Conservation (phyloP, 2,329 filamentous ascomycete species). For the Balansia obtecta region DNA sequence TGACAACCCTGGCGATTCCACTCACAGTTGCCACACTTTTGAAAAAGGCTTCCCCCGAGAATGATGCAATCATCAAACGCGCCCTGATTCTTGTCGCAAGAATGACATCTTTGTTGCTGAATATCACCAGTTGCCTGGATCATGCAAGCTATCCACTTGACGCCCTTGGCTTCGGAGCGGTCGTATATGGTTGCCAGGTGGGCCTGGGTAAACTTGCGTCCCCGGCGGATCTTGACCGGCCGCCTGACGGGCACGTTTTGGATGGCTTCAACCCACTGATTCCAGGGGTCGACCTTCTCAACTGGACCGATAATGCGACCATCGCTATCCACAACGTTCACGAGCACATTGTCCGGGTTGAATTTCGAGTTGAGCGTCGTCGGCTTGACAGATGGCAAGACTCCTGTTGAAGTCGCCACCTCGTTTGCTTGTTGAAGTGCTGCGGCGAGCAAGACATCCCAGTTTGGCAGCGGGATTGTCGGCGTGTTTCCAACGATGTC, state of each 20-base stretch:
- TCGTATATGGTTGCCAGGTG: conserved; percentile 29
- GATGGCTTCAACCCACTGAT: conserved; percentile 27
- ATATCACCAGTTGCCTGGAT: conserved; percentile 36
- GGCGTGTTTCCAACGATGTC: conserved; percentile 1
- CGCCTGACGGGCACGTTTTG: conserved; percentile 25
- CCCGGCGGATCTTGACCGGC: conserved; percentile 27
- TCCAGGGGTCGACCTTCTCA: conserved; percentile 23
- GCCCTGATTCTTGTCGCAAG: conserved; percentile 29
- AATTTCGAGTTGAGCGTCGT: background rate
- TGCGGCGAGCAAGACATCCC: conserved; percentile 2
- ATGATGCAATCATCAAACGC: conserved; percentile 33
- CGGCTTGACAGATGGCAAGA: background rate
- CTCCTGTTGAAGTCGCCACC: conserved; percentile 4
- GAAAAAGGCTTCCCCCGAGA: conserved; percentile 27
- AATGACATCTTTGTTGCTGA: conserved; percentile 26
- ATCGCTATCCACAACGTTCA: conserved; percentile 24
- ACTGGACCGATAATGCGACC: conserved; percentile 27
- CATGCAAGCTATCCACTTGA: conserved; percentile 36
- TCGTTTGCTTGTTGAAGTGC: conserved; percentile 3
- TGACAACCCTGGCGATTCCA: conserved; percentile 32
- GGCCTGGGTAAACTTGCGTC: conserved; percentile 27
- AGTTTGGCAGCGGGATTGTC: background rate
- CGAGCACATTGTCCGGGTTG: conserved; percentile 12
- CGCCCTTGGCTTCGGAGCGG: conserved; percentile 26
- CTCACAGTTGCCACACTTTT: conserved; percentile 38